Evolutionary conservation across 805 yeast species (phyloP), one percentile per base, ranked within the genome.

Genomic region (Yamadazyma laniorum): DNA sequence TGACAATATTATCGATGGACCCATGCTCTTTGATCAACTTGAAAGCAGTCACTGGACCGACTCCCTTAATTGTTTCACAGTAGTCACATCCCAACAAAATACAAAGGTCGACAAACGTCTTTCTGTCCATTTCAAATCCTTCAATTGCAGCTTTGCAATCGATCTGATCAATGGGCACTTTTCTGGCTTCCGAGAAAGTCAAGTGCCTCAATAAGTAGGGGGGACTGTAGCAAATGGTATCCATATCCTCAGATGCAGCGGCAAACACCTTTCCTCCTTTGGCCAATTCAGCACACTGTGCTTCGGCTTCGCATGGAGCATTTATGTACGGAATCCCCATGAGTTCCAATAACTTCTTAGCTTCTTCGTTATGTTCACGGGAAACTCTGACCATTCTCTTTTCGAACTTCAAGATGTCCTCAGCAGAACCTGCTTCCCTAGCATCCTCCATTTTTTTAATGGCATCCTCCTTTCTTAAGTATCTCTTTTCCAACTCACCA

Each of bases 161-260:
- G 37, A 87, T 80, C 57, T 93, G 96, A 46, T 86, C 87, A 34
- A 93, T 83, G 11, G 97, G 97, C 59, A 86, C 77, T 59, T 93
- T 93, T 52, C 95, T 76, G 19, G 95, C 91, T 56, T 93, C 99
- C 1, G 97, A 80, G 49, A 90, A 93, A 0, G 98, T 93, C 59
- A 93, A 72, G 58, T 93, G 95, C 48, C 99, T 76, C 44, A 93
- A 70, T 37, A 93, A 65, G 43, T 66, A 79, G 5, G 95, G 93
- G 2, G 98, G 86, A 40, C 79, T 82, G 57, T 91, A 93, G 55
- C 98, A 93, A 39, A 93, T 61, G 1, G 99, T 93, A 63, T 93
- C 99, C 99, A 93, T 93, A 77, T 93, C 99, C 59, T 93, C 99
- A 5, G 95, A 85, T 1, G 97, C 99, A 3, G 98, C 96, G 6